Conservation (phyloP, 495 filamentous ascomycete species). For the Achaetomiella virescens region DNA sequence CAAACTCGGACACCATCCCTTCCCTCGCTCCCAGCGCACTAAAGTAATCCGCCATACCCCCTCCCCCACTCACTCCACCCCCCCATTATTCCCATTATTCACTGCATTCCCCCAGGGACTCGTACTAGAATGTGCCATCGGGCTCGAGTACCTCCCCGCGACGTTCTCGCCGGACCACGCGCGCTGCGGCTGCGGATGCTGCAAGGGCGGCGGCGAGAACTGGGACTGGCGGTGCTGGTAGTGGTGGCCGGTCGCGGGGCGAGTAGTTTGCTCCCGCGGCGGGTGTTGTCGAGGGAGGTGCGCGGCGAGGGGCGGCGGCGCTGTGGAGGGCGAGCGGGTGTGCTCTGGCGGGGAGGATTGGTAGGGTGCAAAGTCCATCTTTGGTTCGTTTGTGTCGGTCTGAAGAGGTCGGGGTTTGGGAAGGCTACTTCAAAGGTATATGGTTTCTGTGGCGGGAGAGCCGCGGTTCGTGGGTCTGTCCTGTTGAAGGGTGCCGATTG, state of each 20-base stretch:
- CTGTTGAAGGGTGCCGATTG: background rate
- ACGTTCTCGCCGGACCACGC: slow-evolving; percentile 37
- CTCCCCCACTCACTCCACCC: slow-evolving; percentile 9
- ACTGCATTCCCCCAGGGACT: background rate
- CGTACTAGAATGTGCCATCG: background rate
- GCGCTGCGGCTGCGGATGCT: slow-evolving; percentile 46
- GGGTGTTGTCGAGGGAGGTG: slow-evolving; percentile 35
- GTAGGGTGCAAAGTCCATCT: slow-evolving; percentile 94
- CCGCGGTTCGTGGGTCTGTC: background rate
- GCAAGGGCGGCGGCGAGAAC: slow-evolving; percentile 40
- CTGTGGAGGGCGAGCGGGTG: slow-evolving; percentile 57
- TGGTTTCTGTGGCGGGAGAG: too few relatives aligned
- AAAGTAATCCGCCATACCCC: slow-evolving; percentile 31
- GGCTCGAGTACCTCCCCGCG: slow-evolving; percentile 19
- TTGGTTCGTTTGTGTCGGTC: background rate
- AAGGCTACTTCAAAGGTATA: too few relatives aligned
- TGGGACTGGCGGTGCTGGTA: slow-evolving; percentile 33
- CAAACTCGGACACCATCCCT: slow-evolving; percentile 53
- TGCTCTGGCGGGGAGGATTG: slow-evolving; percentile 80
- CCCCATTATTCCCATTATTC: background rate
- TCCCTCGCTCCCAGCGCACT: slow-evolving; percentile 28
- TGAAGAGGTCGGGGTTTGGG: background rate
- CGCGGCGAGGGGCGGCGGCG: slow-evolving; percentile 46
- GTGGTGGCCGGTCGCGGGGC: slow-evolving; percentile 25
- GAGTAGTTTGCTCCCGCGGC: slow-evolving; percentile 41